Evolutionary conservation across 2,329 filamentous ascomycete genomes (phyloP), one percentile per base, ranked within the genome.

Genomic region (Microdochium nivale): DNA sequence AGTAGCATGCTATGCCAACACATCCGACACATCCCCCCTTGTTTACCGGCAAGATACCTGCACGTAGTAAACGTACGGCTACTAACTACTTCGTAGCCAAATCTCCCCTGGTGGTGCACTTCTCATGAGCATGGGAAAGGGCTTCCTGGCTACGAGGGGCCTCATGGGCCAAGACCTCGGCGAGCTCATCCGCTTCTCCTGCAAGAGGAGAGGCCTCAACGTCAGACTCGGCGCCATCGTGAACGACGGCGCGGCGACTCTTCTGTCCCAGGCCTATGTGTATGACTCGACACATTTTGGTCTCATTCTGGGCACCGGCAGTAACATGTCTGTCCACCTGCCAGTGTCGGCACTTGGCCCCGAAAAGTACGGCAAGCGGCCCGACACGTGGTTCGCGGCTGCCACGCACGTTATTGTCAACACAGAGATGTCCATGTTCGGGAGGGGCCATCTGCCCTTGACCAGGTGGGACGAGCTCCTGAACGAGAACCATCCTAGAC

Each of bases 381-480:
- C 81, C 0, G 62, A 67, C 5, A 65, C 65, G 30, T 85, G 82
- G 81, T 79, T 80, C 58, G 70, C 77, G 23, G 69, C 70, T 21
- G 81, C 80, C 3, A 78, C 73, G 52, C 79, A 85, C 57, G 80
- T 86, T 52, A 79, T 86, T 54, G 76, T 86, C 58, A 86, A 86
- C 63, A 85, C 81, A 1, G 83, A 86, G 63, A 65, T 86, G 32
- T 78, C 81, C 58, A 86, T 86, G 81, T 85, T 84, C 60, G 83
- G 83, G 14, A 68, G 73, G 49, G 76, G 69, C 52, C 73, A 83
- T 48, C 66, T 86, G 25, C 81, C 82, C 7, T 58, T 79, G 51
- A 86, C 82, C 3, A 74, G 73, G 56, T 87, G 83, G 82, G 83
- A 87, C 56, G 62, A 66, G 19, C 62, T 68, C 4, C 67, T 87